Conservation (phyloP, 2,329 filamentous ascomycete species). For the Clathrospora elynae region DNA sequence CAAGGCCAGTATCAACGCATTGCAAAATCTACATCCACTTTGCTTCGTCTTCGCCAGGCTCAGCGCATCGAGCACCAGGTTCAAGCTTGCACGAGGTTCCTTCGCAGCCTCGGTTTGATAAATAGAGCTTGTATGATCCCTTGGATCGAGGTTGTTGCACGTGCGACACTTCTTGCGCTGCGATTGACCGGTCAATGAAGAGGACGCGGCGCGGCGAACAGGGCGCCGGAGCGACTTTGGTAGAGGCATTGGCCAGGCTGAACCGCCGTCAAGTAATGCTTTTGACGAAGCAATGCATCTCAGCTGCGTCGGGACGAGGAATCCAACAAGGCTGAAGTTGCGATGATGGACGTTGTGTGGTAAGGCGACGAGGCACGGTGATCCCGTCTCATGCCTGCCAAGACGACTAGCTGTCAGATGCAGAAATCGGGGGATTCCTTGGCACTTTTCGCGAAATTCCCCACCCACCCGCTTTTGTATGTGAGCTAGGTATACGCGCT, state of each 20-base stretch:
- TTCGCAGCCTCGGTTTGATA: conserved; percentile 27
- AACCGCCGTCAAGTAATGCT: conserved; percentile 2
- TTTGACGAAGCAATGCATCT: conserved; percentile 9
- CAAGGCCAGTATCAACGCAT: conserved; percentile 32
- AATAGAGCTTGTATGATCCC: conserved; percentile 31
- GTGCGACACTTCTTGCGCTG: conserved; percentile 34
- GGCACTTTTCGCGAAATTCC: too few relatives aligned
- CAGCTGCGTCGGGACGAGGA: conserved; percentile 2
- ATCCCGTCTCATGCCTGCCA: too few relatives aligned
- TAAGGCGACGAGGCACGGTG: not conserved
- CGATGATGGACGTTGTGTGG: not conserved
- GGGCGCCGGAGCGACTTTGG: conserved; percentile 30
- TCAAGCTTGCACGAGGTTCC: conserved; percentile 25
- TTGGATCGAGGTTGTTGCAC: conserved; percentile 40
- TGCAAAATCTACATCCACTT: conserved; percentile 38
- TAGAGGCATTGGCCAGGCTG: conserved; percentile 28
- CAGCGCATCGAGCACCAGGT: conserved; percentile 35
- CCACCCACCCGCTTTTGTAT: too few relatives aligned
- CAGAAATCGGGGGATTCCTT: too few relatives aligned
- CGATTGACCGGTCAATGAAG: conserved; percentile 17
- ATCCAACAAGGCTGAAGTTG: conserved; percentile 2
- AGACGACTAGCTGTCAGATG: not conserved
- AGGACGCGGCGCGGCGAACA: conserved; percentile 20
- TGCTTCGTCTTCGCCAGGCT: conserved; percentile 24
- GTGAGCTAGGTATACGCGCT: too few relatives aligned